A percentile compares a stretch with the other conserved stretches of the same genome.
Conservation (phyloP, 371 early-diverging fungal species). For the Mortierella sp. region DNA sequence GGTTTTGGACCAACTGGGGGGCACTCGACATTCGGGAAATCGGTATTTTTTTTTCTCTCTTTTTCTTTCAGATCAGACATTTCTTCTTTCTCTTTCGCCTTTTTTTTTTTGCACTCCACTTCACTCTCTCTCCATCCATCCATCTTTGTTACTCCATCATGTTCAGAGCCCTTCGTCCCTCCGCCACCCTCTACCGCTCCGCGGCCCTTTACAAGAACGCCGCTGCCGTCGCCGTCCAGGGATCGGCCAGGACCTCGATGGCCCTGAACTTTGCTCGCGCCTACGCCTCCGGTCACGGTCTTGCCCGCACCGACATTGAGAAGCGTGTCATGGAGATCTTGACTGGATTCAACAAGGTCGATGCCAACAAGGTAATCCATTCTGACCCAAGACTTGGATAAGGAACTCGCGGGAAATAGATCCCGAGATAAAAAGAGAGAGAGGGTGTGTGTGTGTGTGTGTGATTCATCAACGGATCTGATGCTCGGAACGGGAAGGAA, state of each 20-base stretch:
- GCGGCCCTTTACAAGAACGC: constrained; percentile 48
- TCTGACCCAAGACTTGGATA: no score
- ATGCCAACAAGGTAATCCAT: constrained; percentile 81
- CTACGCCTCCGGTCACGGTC: constrained; percentile 71
- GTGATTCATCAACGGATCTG: no score
- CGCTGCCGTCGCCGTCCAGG: constrained; percentile 11
- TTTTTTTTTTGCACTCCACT: not conserved
- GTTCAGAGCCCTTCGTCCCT: constrained; percentile 47
- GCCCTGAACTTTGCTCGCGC: constrained; percentile 53
- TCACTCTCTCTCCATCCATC: constrained; percentile 7
- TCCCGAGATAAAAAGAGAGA: no score
- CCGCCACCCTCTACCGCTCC: constrained; percentile 45
- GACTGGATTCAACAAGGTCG: constrained; percentile 92
- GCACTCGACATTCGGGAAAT: no score
- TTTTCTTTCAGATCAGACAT: not conserved
- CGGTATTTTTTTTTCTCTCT: not conserved
- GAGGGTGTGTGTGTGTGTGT: no score
- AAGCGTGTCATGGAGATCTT: constrained; percentile 84
- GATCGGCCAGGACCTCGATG: constrained; percentile 26
- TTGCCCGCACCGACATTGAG: constrained; percentile 72
- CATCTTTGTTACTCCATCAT: constrained; percentile 18
- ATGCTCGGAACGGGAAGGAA: no score
- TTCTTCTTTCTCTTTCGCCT: not conserved
- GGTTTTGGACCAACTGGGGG: no score
- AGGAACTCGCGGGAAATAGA: not conserved